Conservation (phyloP, 495 filamentous ascomycete species). For the Xylaria venustula region DNA sequence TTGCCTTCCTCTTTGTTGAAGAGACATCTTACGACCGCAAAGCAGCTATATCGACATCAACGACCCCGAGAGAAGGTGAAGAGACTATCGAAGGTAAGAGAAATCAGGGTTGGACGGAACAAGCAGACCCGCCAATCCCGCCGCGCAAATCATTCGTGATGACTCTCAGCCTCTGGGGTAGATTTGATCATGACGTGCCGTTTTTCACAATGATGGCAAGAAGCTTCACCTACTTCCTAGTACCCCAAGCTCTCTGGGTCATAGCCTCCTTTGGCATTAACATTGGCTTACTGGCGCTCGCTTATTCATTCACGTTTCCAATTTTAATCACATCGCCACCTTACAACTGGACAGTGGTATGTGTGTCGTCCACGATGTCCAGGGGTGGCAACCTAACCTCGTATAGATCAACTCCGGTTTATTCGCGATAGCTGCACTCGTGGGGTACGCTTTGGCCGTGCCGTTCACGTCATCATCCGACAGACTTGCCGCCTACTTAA, state of each 20-base stretch:
- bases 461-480: constrained; percentile 58
- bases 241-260: constrained; percentile 60
- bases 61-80: constrained; percentile 22
- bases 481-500: constrained; percentile 54
- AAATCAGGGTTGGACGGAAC: constrained; percentile 11
- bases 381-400: background rate
- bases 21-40: constrained; percentile 58
- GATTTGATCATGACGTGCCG: constrained; percentile 48
- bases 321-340: constrained; percentile 53
- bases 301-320: constrained; percentile 62
- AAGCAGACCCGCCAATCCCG: constrained; percentile 22
- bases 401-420: constrained; percentile 53
- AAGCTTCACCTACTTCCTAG: constrained; percentile 57
- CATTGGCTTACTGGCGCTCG: constrained; percentile 58
- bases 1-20: constrained; percentile 62
- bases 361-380: background rate
- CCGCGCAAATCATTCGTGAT: constrained; percentile 45
- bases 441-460: constrained; percentile 54
- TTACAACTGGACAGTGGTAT: constrained; percentile 53
- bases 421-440: constrained; percentile 50
- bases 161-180: constrained; percentile 49
- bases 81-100: constrained; percentile 19
- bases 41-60: constrained; percentile 8
- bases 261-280: constrained; percentile 49
- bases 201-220: constrained; percentile 56